Percentiles rank a stretch among this genome's conserved stretches.
Evolutionary conservation across 1,139 yeast species (phyloP).

Genomic region (Magnusiomyces suaveolens): DNA sequence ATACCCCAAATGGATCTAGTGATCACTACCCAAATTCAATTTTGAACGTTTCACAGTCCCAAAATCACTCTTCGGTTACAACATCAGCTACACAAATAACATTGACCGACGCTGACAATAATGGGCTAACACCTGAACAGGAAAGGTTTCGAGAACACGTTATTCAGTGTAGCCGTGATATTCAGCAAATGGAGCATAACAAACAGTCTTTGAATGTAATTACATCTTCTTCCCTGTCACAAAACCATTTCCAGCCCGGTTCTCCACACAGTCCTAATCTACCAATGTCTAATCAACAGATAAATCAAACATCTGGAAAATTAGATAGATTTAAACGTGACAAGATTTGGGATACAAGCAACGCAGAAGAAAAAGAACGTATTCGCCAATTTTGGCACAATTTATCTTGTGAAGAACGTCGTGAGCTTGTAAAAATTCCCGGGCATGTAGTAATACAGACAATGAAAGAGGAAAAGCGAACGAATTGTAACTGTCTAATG

Average conservation of each 20-base stretch:
- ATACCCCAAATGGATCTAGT: not conserved
- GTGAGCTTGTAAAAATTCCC: slow-evolving; percentile 55
- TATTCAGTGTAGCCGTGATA: slow-evolving; percentile 7
- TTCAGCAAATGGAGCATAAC: slow-evolving; percentile 10
- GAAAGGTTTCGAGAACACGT: slow-evolving; percentile 13
- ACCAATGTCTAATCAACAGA: not conserved
- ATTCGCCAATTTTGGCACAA: slow-evolving; percentile 64
- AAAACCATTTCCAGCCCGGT: not conserved
- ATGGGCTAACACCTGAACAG: slow-evolving; percentile 5
- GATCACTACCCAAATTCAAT: not conserved
- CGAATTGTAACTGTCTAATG: slow-evolving; percentile 59
- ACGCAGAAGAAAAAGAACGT: slow-evolving; percentile 50
- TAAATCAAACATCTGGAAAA: not conserved
- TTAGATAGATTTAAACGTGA: slow-evolving; percentile 20
- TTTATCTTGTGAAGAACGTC: slow-evolving; percentile 50
- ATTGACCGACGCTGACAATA: slow-evolving; percentile 8
- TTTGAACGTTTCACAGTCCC: not conserved
- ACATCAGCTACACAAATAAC: slow-evolving; percentile 13
- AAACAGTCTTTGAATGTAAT: not conserved
- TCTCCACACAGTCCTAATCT: not conserved
- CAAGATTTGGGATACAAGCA: slow-evolving; percentile 50
- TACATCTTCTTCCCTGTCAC: not conserved
- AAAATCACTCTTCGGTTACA: not conserved
- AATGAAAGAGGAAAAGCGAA: slow-evolving; percentile 49
- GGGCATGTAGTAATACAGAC: slow-evolving; percentile 59